Conservation (phyloP, 2,329 filamentous ascomycete genomes). For the Triangularia setosa region DNA sequence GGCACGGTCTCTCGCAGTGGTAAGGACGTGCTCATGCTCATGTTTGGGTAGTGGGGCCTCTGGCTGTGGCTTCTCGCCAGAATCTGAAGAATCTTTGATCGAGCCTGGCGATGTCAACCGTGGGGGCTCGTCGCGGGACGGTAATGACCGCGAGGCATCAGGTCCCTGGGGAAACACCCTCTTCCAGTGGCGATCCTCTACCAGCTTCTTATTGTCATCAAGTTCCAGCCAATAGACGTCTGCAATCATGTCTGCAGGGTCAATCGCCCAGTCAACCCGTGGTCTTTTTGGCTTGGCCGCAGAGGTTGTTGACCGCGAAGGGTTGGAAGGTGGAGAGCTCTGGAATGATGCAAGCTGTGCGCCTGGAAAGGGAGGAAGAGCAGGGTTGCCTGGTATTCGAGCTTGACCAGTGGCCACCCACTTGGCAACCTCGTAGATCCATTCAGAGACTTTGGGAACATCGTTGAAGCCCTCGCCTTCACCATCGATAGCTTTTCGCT, state of each 20-base stretch:
- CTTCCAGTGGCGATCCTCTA: slow-evolving; percentile 75
- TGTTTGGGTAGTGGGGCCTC: slow-evolving; percentile 28
- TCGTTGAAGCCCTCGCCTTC: slow-evolving; percentile 75
- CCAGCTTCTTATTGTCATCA: slow-evolving; percentile 70
- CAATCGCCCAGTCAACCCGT: slow-evolving; percentile 78
- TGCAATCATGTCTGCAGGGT: slow-evolving; percentile 80
- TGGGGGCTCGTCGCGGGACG: slow-evolving; percentile 25
- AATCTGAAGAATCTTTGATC: slow-evolving; percentile 14
- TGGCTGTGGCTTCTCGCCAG: slow-evolving; percentile 22
- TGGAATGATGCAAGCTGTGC: slow-evolving; percentile 43
- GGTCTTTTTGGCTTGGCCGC: slow-evolving; percentile 63
- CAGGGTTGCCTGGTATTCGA: slow-evolving; percentile 31
- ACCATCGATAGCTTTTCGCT: slow-evolving; percentile 70
- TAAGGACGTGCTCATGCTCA: slow-evolving; percentile 44
- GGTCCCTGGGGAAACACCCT: slow-evolving; percentile 59
- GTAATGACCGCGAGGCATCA: slow-evolving; percentile 27
- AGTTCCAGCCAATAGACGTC: slow-evolving; percentile 91
- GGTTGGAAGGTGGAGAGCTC: slow-evolving; percentile 38
- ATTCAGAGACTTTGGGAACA: slow-evolving; percentile 64
- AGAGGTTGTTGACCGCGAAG: slow-evolving; percentile 39
- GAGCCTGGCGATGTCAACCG: slow-evolving; percentile 22
- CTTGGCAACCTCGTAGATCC: slow-evolving; percentile 67
- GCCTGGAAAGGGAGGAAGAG: slow-evolving; percentile 44
- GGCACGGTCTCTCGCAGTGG: slow-evolving; percentile 55
- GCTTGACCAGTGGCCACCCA: slow-evolving; percentile 38